Conservation (phyloP, 2,329 filamentous ascomycete species). For the Albifimbria verrucaria region DNA sequence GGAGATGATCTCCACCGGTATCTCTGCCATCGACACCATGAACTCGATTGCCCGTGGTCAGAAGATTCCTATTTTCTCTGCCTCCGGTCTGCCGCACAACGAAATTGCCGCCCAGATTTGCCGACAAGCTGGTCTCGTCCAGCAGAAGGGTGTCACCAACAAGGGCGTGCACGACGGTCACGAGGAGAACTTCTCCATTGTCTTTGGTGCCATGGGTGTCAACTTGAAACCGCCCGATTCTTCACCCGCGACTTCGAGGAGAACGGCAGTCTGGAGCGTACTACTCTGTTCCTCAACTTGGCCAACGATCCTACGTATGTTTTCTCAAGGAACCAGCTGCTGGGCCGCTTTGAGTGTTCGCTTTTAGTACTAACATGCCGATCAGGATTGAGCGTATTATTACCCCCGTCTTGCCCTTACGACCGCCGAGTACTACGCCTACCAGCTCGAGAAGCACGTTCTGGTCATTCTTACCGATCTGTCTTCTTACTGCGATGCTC, state of each 20-base stretch:
- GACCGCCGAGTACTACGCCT: conserved; percentile 99
- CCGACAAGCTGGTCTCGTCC: conserved; percentile 90
- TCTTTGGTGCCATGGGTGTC: conserved; percentile 99
- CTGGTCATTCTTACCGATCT: conserved; percentile 97
- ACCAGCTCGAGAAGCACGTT: conserved; percentile 99
- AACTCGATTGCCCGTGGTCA: conserved; percentile 96
- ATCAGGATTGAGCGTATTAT: conserved; percentile 97
- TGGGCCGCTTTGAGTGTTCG: neutral
- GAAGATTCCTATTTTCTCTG: conserved; percentile 99
- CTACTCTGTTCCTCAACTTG: conserved; percentile 97
- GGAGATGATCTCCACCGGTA: conserved; percentile 99
- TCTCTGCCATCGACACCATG: conserved; percentile 98
- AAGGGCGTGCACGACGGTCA: conserved; percentile 96
- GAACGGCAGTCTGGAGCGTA: conserved; percentile 97
- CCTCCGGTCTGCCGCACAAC: conserved; percentile 96
- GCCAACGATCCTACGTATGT: conserved; percentile 96
- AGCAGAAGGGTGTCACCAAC: conserved; percentile 71
- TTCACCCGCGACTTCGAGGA: conserved; percentile 99
- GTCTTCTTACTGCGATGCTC: conserved; percentile 96
- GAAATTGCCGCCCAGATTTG: conserved; percentile 99
- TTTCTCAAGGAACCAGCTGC: neutral
- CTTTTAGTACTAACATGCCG: conserved; percentile 11
- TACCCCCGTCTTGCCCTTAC: conserved; percentile 97
- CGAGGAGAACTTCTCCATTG: conserved; percentile 99
- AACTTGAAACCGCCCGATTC: conserved; percentile 98